These are phyloP conservation scores for Peribolospora baueri DNA, from an alignment of 768 basidiomycete species.

Conservation along the genomic window DNA sequence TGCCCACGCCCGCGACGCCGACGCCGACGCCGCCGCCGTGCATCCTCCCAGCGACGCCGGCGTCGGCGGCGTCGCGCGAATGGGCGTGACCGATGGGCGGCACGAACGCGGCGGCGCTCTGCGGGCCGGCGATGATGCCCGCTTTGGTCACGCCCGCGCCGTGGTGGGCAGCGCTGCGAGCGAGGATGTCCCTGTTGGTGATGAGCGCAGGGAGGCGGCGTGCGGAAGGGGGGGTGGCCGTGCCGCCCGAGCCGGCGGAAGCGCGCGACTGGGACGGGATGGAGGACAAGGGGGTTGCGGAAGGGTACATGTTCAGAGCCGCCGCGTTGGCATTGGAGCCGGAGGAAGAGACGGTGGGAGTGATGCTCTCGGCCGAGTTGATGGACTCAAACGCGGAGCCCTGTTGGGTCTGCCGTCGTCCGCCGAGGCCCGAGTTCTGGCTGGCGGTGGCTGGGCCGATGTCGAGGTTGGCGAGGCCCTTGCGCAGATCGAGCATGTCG, in stretches of 20 bases:
- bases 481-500: no score
- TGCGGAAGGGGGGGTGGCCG: background rate
- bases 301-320: background rate
- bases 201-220: conserved; percentile 9
- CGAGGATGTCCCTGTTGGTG: conserved; percentile 4
- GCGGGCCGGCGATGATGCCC: background rate
- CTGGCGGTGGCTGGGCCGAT: no score
- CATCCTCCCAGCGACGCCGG: conserved; percentile 2
- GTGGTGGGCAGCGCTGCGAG: background rate
- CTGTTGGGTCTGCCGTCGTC: no score
- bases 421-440: no score
- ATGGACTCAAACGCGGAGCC: no score
- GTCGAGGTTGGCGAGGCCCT: no score
- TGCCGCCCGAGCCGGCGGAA: background rate
- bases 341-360: background rate
- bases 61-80: background rate
- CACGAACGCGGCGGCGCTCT: conserved; percentile 24
- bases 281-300: background rate
- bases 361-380: background rate
- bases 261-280: background rate
- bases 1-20: background rate
- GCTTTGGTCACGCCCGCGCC: no score
- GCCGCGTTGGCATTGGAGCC: background rate
- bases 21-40: conserved; percentile 3
- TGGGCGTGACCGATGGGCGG: conserved; percentile 24